Conservation (phyloP, 805 yeast species). For the Kuraishia hungarica region DNA sequence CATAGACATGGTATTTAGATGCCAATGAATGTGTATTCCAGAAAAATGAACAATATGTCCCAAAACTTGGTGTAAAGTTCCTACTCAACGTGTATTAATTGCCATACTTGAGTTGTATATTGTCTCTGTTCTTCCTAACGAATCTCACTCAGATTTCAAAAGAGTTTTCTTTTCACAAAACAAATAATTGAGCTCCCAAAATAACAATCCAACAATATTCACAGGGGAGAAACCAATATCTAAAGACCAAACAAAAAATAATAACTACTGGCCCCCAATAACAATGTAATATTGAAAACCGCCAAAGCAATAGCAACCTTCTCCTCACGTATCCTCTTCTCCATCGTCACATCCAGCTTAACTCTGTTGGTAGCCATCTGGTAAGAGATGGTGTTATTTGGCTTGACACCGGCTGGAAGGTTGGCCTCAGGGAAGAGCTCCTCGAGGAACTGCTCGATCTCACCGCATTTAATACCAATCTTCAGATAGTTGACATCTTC, state of each 20-base stretch:
- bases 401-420: constrained; percentile 45
- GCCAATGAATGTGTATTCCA: too few species aligned
- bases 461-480: constrained; percentile 79
- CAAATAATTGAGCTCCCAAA: too few species aligned
- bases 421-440: constrained; percentile 53
- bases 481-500: constrained; percentile 80
- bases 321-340: constrained; percentile 1
- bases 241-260: background rate
- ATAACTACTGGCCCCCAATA: background rate
- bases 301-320: background rate
- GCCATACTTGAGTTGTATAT: too few species aligned
- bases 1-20: too few species aligned
- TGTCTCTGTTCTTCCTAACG: too few species aligned
- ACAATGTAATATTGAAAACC: background rate
- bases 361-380: background rate
- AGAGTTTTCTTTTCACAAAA: too few species aligned
- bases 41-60: too few species aligned
- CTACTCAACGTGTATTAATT: too few species aligned
- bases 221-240: background rate
- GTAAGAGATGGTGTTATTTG: constrained; percentile 12
- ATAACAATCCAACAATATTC: background rate
- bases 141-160: too few species aligned
- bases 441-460: constrained; percentile 84
- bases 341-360: background rate
- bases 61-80: too few species aligned